A percentile compares a stretch with the other conserved stretches of the same genome.
Evolutionary conservation across 805 yeast species (phyloP).

Genomic region (Pichia exigua): DNA sequence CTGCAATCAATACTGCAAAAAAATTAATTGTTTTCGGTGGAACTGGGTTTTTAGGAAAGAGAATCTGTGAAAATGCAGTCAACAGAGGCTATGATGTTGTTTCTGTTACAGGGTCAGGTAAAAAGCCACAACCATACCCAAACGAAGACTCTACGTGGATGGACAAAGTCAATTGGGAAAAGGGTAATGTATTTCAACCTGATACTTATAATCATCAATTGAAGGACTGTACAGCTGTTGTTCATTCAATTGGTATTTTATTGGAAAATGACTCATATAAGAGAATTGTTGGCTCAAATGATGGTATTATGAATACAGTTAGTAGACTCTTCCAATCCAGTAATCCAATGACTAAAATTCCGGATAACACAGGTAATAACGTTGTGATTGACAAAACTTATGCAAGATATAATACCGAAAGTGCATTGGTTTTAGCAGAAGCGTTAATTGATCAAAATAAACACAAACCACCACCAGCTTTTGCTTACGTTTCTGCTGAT

Average conservation of each 20-base stretch:
- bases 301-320: not conserved
- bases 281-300: constrained; percentile 14
- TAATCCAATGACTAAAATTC: constrained; percentile 53
- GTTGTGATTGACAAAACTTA: not conserved
- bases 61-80: constrained; percentile 64
- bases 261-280: constrained; percentile 68
- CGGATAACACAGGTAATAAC: constrained; percentile 10
- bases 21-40: constrained; percentile 72
- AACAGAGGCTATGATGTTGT: constrained; percentile 57
- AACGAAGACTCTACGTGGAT: constrained; percentile 11
- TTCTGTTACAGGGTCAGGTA: constrained; percentile 53
- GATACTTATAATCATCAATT: constrained; percentile 44
- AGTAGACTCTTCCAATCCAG: not conserved
- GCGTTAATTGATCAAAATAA: constrained; percentile 30
- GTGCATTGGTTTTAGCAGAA: constrained; percentile 59
- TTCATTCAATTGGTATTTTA: constrained; percentile 75
- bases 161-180: constrained; percentile 52
- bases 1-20: not conserved
- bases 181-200: constrained; percentile 64
- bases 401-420: constrained; percentile 51
- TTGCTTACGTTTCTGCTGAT: constrained; percentile 80
- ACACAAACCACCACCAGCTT: constrained; percentile 17
- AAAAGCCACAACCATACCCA: constrained; percentile 33
- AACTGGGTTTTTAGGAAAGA: constrained; percentile 67
- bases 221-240: constrained; percentile 52